Conservation (phyloP, 768 basidiomycete genomes). For the Trametes sanguinea region DNA sequence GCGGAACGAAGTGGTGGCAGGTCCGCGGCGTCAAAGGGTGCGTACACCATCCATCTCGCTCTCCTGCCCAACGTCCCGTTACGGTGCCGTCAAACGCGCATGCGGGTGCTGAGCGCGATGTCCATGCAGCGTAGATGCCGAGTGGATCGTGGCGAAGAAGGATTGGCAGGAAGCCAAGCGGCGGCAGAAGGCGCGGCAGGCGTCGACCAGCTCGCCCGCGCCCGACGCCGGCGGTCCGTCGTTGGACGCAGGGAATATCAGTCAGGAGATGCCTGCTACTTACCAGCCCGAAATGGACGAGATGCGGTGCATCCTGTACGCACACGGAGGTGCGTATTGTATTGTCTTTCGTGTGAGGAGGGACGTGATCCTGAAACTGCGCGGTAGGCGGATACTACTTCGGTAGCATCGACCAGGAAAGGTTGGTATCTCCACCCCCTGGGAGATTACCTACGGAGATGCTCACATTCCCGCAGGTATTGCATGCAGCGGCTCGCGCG, state of each 20-base stretch:
- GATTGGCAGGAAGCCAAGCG: slow-evolving; percentile 75
- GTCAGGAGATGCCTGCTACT: slow-evolving; percentile 24
- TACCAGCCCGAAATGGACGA: slow-evolving; percentile 78
- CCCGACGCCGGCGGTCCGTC: not conserved
- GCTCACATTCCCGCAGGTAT: slow-evolving; percentile 43
- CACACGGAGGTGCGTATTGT: slow-evolving; percentile 62
- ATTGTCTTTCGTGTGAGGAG: too few relatives aligned
- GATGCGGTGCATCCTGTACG: slow-evolving; percentile 81
- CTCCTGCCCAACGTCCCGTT: not conserved
- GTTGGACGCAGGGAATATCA: slow-evolving; percentile 2
- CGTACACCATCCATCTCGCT: slow-evolving; percentile 28
- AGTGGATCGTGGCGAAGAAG: slow-evolving; percentile 87
- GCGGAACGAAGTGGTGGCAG: slow-evolving; percentile 98
- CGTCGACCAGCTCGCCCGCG: not conserved
- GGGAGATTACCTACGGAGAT: too few relatives aligned
- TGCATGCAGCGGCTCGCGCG: slow-evolving; percentile 83
- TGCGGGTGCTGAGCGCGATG: not conserved
- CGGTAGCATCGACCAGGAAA: slow-evolving; percentile 77
- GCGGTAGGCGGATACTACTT: slow-evolving; percentile 80
- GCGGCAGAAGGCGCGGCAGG: slow-evolving; percentile 47
- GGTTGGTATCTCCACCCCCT: slow-evolving; percentile 37
- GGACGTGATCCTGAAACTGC: not conserved
- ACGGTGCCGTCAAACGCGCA: not conserved
- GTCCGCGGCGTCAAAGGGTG: slow-evolving; percentile 83
- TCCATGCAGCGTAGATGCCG: slow-evolving; percentile 65